Base-by-base conservation (phyloP, 495 filamentous ascomycete species). In the Acidiella bohemica region DNA sequence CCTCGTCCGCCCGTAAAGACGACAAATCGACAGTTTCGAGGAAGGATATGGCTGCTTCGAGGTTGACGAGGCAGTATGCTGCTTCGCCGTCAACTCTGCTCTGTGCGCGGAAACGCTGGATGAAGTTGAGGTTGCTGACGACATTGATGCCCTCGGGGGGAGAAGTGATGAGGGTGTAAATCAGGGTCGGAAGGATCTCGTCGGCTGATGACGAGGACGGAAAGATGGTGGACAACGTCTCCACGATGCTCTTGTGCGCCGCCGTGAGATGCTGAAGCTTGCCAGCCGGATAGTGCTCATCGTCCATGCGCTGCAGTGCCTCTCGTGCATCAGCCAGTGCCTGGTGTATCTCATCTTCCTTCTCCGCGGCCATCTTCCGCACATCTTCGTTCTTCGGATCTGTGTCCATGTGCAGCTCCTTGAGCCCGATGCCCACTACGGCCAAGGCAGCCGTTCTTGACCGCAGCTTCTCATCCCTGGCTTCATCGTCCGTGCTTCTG, bases 21-120 rank as follows among this genome's bases (percentile, higher is more conserved):
- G 86, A 82, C 7, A 99, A 72, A 56, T 99, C 90, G 20, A 99
- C 88, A 18, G 90, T 95, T 52, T 96, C 88, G n/a, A 99, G 66
- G 54, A 99, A 99, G 38, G 78, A 82, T 31, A 96, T 85, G 33
- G 88, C 79, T 5, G 90, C 90, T 62, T 99, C 90, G 9, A 96
- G 76, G 53, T 90, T 96, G 10, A 90, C 94, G 27, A 99, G 68
- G 50, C 90, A 96, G 57, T 96, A 99, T 13, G 90, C 87, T 9
- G 82, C 80, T 58, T 96, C 92, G 19, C 90, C 90, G 34, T 90
- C 81, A 12, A 96, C 72, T 49, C 84, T 93, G 32, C 63, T 80
- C 32, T 81, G 73, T 45, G 84, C 79, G 43, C 90, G 79, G 56
- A 99, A 99, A 42, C 87, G 68, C 55, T 95, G 88, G 49, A 93